Conservation (phyloP, 2,329 filamentous ascomycete genomes). For the Cercospora sp. region DNA sequence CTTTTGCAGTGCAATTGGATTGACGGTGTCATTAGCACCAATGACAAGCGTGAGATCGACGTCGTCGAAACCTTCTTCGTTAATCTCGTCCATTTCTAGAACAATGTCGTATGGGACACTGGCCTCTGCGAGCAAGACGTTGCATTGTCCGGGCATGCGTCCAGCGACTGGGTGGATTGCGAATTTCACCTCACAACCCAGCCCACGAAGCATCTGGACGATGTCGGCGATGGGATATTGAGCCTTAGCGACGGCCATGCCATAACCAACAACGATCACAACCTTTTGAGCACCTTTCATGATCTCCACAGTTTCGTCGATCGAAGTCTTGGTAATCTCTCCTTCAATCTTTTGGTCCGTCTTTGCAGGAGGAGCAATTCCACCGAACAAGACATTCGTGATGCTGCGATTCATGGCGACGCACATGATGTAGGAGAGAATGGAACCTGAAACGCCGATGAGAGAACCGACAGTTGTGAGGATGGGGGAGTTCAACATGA, state of each 20-base stretch:
- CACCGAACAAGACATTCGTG: conserved; percentile 87
- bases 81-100: conserved; percentile 94
- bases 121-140: conserved; percentile 84
- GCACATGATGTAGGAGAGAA: conserved; percentile 84
- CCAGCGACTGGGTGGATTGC: conserved; percentile 78
- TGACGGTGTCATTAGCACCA: conserved; percentile 89
- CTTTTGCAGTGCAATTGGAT: conserved; percentile 82
- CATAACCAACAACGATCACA: conserved; percentile 88
- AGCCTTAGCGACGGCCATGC: conserved; percentile 91
- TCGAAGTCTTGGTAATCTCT: conserved; percentile 71
- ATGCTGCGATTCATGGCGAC: conserved; percentile 89
- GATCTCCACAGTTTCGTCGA: conserved; percentile 78
- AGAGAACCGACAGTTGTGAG: conserved; percentile 82
- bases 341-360: conserved; percentile 76
- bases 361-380: conserved; percentile 65
- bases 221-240: conserved; percentile 90
- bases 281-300: conserved; percentile 77
- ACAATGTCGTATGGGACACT: conserved; percentile 89
- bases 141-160: conserved; percentile 91
- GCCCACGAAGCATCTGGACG: conserved; percentile 68
- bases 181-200: conserved; percentile 79
- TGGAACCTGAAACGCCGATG: conserved; percentile 85
- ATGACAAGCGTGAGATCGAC: conserved; percentile 83
- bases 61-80: conserved; percentile 76
- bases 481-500: conserved; percentile 86